Evolutionary conservation across 2,329 filamentous ascomycete species (phyloP), one percentile per base, ranked within the genome.

Genomic region (Talaromyces funiculosus): DNA sequence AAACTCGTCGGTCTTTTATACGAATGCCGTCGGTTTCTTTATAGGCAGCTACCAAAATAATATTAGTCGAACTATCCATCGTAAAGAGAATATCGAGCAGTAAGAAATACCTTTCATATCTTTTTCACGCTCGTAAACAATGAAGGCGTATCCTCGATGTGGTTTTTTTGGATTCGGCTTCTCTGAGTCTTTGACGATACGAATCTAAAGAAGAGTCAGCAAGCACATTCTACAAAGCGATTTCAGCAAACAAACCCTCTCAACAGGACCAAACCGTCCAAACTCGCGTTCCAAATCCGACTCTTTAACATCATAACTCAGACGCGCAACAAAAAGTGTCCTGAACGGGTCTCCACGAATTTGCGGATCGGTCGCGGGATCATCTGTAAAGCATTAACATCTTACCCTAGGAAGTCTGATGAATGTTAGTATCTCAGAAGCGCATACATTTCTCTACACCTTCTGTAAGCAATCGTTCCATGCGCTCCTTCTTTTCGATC

Each of bases 61-160:
- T 75, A 77, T 65, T 18, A 56, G 51, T 26, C 51, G 54, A 31
- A 10, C 8, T 12, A 8, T 22, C 8, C 5, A 18, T 18, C 2
- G 3, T 8, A 14, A 12, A 43, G 9, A 1, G 0, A 22, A 16
- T 4, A 42, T 18, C 24, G 9, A 49, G 26, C 24, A 49, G 16
- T 22, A 22, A 22, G 10, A 45, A 62, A 65, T 95, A 97, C 92
- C 92, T 91, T 95, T 95, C 92, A 97, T 97, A 74, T 97, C 94
- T 77, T 93, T 92, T 78, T 97, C 94, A 75, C 90, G 88, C 77
- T 97, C 93, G 73, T 93, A 99, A 59, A 97, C 90, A 67, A 99
- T 89, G 73, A 99, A 99, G 63, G 91, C 94, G 76, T 99, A 99
- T 64, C 94, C 94, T 70, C 88, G 84, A 71, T 95, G 90, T 55